Conservation (phyloP, 2,329 filamentous ascomycete genomes). For the Acephala macrosclerotiorum region DNA sequence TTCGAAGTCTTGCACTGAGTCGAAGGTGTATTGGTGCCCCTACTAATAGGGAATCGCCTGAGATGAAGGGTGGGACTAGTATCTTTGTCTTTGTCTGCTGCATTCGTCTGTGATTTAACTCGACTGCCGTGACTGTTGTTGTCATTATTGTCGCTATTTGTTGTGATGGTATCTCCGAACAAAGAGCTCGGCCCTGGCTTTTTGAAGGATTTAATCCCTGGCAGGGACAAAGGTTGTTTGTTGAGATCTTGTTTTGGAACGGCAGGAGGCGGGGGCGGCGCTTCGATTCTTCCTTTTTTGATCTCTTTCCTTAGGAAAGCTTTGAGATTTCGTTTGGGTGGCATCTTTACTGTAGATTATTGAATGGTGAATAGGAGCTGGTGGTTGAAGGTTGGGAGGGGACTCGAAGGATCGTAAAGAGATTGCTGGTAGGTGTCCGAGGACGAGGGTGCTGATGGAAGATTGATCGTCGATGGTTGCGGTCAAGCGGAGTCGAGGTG, state of each 20-base stretch:
- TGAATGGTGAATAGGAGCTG: no score
- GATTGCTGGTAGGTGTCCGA: no score
- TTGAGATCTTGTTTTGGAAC: not conserved
- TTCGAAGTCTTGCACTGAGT: not conserved
- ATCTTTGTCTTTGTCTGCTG: not conserved
- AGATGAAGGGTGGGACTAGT: not conserved
- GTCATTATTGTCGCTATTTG: not conserved
- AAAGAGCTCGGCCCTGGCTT: not conserved
- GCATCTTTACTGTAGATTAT: not conserved
- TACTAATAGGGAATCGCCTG: not conserved
- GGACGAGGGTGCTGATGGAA: not conserved
- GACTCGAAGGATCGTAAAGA: no score
- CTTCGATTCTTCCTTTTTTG: constrained; percentile 16
- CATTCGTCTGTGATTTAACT: not conserved
- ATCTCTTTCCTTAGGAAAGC: constrained; percentile 26
- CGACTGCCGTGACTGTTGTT: not conserved
- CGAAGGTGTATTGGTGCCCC: not conserved
- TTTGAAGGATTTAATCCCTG: not conserved
- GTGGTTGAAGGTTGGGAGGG: no score
- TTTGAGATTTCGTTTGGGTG: constrained; percentile 7
- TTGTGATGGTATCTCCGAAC: not conserved
- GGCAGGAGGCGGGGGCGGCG: not conserved
- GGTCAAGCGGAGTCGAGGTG: no score
- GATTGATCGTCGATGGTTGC: not conserved
- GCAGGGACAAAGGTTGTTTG: not conserved